Evolutionary conservation across 768 basidiomycete species (phyloP).

Genomic region (Daedaleopsis sinensis): DNA sequence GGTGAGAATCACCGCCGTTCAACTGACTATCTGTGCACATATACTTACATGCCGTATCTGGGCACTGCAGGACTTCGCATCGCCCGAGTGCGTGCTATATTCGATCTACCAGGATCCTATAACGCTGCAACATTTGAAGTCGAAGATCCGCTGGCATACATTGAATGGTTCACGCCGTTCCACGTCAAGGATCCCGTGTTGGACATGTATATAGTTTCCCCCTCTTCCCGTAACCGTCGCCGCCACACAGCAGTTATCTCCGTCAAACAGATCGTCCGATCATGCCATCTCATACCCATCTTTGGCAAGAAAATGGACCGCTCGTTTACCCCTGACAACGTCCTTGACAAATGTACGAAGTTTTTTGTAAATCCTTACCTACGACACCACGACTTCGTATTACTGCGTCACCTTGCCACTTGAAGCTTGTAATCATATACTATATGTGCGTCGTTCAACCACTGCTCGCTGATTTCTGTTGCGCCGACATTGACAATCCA

Average conservation of each 20-base stretch:
- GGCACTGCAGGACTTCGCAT: conserved; percentile 28
- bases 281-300: conserved; percentile 36
- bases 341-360: conserved; percentile 13
- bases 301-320: conserved; percentile 13
- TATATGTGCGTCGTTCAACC: too few species aligned
- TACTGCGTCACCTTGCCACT: too few species aligned
- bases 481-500: too few species aligned
- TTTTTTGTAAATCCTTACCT: conserved; percentile 25
- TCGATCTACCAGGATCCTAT: not conserved
- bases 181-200: conserved; percentile 11
- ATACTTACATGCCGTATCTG: too few species aligned
- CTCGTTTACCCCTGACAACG: conserved; percentile 14
- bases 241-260: conserved; percentile 30
- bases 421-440: too few species aligned
- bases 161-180: conserved; percentile 34
- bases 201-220: conserved; percentile 26
- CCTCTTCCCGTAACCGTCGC: conserved; percentile 23
- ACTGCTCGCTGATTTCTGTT: too few species aligned
- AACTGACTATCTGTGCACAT: too few species aligned
- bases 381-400: too few species aligned
- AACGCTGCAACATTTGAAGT: not conserved
- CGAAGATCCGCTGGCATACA: conserved; percentile 22
- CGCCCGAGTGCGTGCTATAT: conserved; percentile 28
- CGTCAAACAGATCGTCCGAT: conserved; percentile 28
- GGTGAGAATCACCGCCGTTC: too few species aligned